Evolutionary conservation across 177 flowering plant species (phyloP).

Genomic region (Vitis hybrid): DNA sequence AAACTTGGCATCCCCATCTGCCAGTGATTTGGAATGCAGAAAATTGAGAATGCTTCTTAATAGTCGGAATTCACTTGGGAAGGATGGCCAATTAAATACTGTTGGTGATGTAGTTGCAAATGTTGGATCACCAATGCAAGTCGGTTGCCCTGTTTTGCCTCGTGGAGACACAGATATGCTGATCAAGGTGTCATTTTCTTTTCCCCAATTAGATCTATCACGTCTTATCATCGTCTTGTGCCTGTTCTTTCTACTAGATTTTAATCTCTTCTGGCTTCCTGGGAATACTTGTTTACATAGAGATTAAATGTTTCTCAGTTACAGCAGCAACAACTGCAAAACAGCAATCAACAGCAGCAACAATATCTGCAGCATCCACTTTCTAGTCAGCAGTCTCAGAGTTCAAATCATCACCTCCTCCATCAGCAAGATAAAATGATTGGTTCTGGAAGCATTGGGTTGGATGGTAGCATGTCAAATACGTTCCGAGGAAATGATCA

Average conservation of each 20-base stretch:
- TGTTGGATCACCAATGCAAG: constrained; percentile 59
- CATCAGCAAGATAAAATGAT: constrained; percentile 67
- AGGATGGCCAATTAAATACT: constrained; percentile 60
- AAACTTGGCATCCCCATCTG: constrained; percentile 49
- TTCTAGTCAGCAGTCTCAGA: constrained; percentile 67
- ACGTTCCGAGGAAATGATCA: constrained; percentile 77
- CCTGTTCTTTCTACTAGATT: neutral
- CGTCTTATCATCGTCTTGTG: neutral
- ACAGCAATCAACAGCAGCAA: constrained; percentile 43
- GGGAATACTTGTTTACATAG: constrained; percentile 12
- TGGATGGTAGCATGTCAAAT: constrained; percentile 80
- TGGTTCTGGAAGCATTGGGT: constrained; percentile 44
- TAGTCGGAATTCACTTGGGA: constrained; percentile 45
- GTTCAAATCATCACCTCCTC: constrained; percentile 50
- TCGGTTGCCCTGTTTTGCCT: constrained; percentile 45
- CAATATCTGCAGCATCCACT: constrained; percentile 62
- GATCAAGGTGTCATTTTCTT: constrained; percentile 46
- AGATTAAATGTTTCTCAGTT: constrained; percentile 49
- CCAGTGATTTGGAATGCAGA: constrained; percentile 56
- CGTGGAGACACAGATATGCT: constrained; percentile 68
- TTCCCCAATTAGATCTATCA: neutral
- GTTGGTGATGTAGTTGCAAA: constrained; percentile 61
- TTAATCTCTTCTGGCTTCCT: constrained; percentile 4
- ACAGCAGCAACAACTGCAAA: constrained; percentile 57
- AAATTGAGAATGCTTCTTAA: constrained; percentile 40